Evolutionary conservation across 2,329 filamentous ascomycete genomes (phyloP).

Genomic region (Cercospora nicotianae): DNA sequence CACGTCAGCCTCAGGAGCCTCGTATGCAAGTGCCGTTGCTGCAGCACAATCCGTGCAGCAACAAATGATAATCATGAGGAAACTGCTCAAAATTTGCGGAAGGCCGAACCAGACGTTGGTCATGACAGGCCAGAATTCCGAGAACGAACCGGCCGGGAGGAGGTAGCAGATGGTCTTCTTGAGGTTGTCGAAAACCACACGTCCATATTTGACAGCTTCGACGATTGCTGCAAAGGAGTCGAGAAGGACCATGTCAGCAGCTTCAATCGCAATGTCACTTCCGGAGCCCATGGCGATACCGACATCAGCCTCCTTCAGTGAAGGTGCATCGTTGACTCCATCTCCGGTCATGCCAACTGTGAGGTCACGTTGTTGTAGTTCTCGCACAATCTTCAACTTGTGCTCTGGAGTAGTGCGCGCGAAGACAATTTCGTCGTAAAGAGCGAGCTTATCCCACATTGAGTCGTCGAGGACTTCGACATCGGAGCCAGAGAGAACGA

Average conservation of each 20-base stretch:
- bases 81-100: slow-evolving; percentile 70
- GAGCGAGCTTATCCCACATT: slow-evolving; percentile 67
- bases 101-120: slow-evolving; percentile 71
- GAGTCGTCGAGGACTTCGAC: slow-evolving; percentile 63
- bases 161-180: slow-evolving; percentile 77
- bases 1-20: slow-evolving; percentile 74
- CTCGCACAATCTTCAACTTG: slow-evolving; percentile 75
- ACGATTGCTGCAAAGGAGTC: slow-evolving; percentile 72
- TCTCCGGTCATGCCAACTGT: slow-evolving; percentile 58
- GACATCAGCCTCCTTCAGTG: slow-evolving; percentile 58
- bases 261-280: slow-evolving; percentile 62
- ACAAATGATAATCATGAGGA: slow-evolving; percentile 62
- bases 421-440: slow-evolving; percentile 73
- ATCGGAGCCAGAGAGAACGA: slow-evolving; percentile 66
- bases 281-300: slow-evolving; percentile 61
- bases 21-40: slow-evolving; percentile 72
- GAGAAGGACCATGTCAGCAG: slow-evolving; percentile 62
- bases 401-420: slow-evolving; percentile 75
- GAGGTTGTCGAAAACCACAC: slow-evolving; percentile 76
- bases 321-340: slow-evolving; percentile 54
- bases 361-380: slow-evolving; percentile 63
- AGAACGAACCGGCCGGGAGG: slow-evolving; percentile 70
- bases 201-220: slow-evolving; percentile 69
- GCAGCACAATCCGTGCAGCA: slow-evolving; percentile 77
- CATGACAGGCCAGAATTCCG: slow-evolving; percentile 74